Evolutionary conservation across 345 rosid genomes (phyloP).

Genomic region (Camelina neglecta): DNA sequence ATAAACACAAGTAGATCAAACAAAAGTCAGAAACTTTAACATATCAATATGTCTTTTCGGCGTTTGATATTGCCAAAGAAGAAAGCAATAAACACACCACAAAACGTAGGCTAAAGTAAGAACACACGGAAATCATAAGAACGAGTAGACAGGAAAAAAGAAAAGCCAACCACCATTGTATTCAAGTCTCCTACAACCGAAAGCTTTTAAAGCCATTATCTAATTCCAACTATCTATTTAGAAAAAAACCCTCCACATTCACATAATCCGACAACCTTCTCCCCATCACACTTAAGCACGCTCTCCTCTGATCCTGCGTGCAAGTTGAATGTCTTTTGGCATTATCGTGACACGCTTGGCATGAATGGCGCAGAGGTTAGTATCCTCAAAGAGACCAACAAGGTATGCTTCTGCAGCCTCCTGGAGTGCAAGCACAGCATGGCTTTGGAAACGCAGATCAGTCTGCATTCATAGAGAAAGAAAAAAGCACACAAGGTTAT

Average conservation of each 20-base stretch:
- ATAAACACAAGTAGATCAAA: neutral
- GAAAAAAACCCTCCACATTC: conserved; percentile 30
- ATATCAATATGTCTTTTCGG: conserved; percentile 16
- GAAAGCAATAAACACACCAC: conserved; percentile 23
- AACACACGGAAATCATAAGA: conserved; percentile 16
- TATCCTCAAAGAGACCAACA: conserved; percentile 88
- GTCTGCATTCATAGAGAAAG: conserved; percentile 46
- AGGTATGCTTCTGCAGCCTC: conserved; percentile 94
- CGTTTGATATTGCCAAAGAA: conserved; percentile 15
- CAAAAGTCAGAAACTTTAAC: neutral
- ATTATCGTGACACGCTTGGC: conserved; percentile 92
- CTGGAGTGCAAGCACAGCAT: conserved; percentile 84
- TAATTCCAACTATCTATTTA: conserved; percentile 30
- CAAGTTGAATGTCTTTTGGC: conserved; percentile 93
- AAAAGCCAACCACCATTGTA: conserved; percentile 8
- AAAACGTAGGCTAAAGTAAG: conserved; percentile 5
- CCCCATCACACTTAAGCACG: conserved; percentile 60
- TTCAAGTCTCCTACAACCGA: conserved; percentile 17
- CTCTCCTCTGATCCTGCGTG: conserved; percentile 87
- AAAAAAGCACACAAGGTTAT: neutral
- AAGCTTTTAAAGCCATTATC: conserved; percentile 26
- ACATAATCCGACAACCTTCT: neutral
- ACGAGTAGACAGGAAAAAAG: neutral
- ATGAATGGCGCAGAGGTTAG: conserved; percentile 88
- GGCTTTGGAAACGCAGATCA: conserved; percentile 94